These are phyloP conservation scores for Petunia axillaris DNA, from an alignment of 257 asterid genomes.

Conservation along the genomic window DNA sequence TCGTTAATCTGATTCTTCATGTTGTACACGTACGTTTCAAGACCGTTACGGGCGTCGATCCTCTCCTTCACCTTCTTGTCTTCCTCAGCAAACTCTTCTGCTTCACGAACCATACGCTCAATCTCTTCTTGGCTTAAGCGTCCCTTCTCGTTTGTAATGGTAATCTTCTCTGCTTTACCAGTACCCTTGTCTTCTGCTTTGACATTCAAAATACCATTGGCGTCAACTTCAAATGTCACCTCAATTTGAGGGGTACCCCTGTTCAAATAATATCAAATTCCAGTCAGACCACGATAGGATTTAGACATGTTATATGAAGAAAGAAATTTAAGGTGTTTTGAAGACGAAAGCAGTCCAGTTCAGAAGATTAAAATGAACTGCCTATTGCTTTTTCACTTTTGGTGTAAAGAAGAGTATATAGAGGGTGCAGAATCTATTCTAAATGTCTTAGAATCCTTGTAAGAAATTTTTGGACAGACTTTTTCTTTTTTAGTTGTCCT, in stretches of 20 bases:
- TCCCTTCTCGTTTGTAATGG: slow-evolving; percentile 97
- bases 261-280: slow-evolving; percentile 29
- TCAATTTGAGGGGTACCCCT: slow-evolving; percentile 98
- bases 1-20: slow-evolving; percentile 94
- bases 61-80: slow-evolving; percentile 91
- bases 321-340: no score
- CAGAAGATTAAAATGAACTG: no score
- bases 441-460: no score
- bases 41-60: slow-evolving; percentile 81
- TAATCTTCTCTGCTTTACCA: slow-evolving; percentile 84
- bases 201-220: slow-evolving; percentile 86
- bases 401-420: no score
- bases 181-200: slow-evolving; percentile 98
- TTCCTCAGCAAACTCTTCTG: slow-evolving; percentile 94
- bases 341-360: no score
- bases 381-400: no score
- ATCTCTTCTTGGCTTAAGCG: slow-evolving; percentile 93
- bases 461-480: no score
- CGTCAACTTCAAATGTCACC: slow-evolving; percentile 94
- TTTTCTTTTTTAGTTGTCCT: no score
- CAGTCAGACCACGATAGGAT: background rate
- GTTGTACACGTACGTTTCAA: slow-evolving; percentile 89
- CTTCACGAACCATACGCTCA: slow-evolving; percentile 88
- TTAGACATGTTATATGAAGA: background rate
- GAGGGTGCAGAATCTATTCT: no score